Evolutionary conservation across 352 stramenopile species (phyloP).

Genomic region (Phytophthora chlamydospora): DNA sequence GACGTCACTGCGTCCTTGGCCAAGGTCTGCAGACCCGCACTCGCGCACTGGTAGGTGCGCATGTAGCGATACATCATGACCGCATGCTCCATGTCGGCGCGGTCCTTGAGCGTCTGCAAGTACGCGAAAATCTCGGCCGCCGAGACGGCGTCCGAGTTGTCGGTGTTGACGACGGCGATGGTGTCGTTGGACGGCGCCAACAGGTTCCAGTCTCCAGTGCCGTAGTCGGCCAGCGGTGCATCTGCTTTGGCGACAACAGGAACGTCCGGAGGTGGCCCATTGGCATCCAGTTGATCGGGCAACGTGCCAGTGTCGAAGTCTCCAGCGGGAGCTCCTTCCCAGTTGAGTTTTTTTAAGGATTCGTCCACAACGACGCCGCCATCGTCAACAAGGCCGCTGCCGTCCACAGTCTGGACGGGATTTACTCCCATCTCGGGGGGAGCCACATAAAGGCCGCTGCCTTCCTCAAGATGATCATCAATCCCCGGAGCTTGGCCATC

Average conservation of each 20-base stretch:
- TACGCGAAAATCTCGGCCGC: conserved; percentile 41
- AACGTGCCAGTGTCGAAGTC: conserved; percentile 12
- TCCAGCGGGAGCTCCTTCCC: conserved; percentile 7
- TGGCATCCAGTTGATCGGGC: conserved; percentile 5
- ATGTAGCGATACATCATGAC: conserved; percentile 40
- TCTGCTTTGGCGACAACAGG: conserved; percentile 22
- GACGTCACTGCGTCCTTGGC: conserved; percentile 36
- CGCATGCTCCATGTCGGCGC: conserved; percentile 28
- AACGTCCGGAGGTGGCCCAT: conserved; percentile 18
- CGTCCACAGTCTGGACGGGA: too few relatives aligned
- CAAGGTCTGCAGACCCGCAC: conserved; percentile 29
- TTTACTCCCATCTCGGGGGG: neutral
- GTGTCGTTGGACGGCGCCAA: conserved; percentile 41
- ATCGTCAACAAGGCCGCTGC: too few relatives aligned
- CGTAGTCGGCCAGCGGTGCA: conserved; percentile 24
- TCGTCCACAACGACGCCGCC: too few relatives aligned
- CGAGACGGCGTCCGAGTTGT: conserved; percentile 36
- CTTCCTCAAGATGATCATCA: too few relatives aligned
- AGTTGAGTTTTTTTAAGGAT: neutral
- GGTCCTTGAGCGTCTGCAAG: conserved; percentile 32
- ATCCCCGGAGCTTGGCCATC: too few relatives aligned
- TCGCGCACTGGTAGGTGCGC: conserved; percentile 39
- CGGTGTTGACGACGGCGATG: conserved; percentile 29
- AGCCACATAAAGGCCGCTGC: neutral
- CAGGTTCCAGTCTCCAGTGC: conserved; percentile 42